Percentiles rank a stretch among this genome's conserved stretches.
phyloP scores from a whole-genome alignment of 2,329 filamentous ascomycete genomes.

The Leptodontidium sp. region DNA sequence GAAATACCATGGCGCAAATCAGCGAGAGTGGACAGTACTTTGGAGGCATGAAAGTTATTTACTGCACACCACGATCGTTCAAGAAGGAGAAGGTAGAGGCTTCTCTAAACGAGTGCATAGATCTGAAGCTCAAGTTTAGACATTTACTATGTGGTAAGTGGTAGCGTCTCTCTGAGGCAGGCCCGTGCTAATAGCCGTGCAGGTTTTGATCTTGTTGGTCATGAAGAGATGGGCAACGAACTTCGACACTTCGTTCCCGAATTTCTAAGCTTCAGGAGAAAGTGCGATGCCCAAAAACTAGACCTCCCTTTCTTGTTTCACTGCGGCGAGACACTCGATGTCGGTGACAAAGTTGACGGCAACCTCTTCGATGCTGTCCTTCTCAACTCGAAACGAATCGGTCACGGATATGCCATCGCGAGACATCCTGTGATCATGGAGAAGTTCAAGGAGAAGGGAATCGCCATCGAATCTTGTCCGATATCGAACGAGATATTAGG shows the following conservation, averaged over 20 bases:
- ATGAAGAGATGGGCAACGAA: slow-evolving; percentile 70
- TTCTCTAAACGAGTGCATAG: slow-evolving; percentile 68
- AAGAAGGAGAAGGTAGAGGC: slow-evolving; percentile 53
- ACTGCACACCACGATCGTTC: slow-evolving; percentile 73
- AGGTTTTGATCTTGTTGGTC: slow-evolving; percentile 75
- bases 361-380: slow-evolving; percentile 75
- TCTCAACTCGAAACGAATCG: slow-evolving; percentile 73
- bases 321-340: slow-evolving; percentile 77
- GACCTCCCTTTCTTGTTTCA: slow-evolving; percentile 79
- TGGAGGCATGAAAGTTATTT: slow-evolving; percentile 74
- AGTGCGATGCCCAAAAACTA: slow-evolving; percentile 57
- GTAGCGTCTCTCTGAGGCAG: too few species aligned
- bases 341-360: slow-evolving; percentile 68
- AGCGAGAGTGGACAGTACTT: slow-evolving; percentile 55
- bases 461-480: slow-evolving; percentile 79
- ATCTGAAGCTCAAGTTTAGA: slow-evolving; percentile 64
- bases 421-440: slow-evolving; percentile 73
- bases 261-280: slow-evolving; percentile 62
- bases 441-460: slow-evolving; percentile 66
- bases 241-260: slow-evolving; percentile 63
- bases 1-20: slow-evolving; percentile 54
- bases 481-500: slow-evolving; percentile 81
- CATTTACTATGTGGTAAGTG: slow-evolving; percentile 69
- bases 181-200: slow-evolving; percentile 21
- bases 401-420: slow-evolving; percentile 75